Evolutionary conservation across 2,329 filamentous ascomycete species (phyloP).

Genomic region (Verticillium tricorpus): DNA sequence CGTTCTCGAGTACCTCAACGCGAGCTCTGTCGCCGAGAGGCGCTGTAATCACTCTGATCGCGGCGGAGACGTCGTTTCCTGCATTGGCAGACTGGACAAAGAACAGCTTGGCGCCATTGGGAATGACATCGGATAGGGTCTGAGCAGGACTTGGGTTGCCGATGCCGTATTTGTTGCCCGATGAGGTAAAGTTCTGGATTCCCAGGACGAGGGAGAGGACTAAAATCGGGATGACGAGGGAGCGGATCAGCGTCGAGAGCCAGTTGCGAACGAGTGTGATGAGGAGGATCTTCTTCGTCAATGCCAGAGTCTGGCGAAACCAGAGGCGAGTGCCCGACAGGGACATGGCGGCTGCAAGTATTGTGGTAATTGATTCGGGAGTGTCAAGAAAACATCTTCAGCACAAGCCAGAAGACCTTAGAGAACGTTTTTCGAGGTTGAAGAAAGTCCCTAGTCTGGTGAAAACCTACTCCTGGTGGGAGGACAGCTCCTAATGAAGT

Average conservation of each 20-base stretch:
- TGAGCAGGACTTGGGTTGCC: background rate
- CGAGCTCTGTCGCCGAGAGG: background rate
- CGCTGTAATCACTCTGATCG: background rate
- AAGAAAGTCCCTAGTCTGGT: background rate
- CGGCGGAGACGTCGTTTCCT: background rate
- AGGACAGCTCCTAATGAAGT: background rate
- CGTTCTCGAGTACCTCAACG: conserved; percentile 10
- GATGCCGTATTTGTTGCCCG: background rate
- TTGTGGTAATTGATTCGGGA: background rate
- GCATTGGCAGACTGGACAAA: background rate
- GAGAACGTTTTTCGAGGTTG: background rate
- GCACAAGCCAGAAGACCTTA: background rate
- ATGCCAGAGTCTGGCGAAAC: background rate
- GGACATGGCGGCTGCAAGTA: background rate
- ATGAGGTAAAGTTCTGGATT: background rate
- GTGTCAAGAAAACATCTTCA: background rate
- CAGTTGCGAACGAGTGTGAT: background rate
- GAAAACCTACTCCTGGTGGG: background rate
- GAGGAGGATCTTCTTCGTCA: conserved; percentile 1
- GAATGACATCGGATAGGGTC: background rate
- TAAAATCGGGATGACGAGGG: background rate
- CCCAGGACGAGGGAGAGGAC: background rate
- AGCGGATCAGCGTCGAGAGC: background rate
- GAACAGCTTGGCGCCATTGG: background rate
- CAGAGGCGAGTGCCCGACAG: background rate